A percentile compares a stretch with the other conserved stretches of the same genome.
These are phyloP conservation scores for Leishmania mexicana DNA, from an alignment of 208 protist genomes.

Conservation along the genomic window DNA sequence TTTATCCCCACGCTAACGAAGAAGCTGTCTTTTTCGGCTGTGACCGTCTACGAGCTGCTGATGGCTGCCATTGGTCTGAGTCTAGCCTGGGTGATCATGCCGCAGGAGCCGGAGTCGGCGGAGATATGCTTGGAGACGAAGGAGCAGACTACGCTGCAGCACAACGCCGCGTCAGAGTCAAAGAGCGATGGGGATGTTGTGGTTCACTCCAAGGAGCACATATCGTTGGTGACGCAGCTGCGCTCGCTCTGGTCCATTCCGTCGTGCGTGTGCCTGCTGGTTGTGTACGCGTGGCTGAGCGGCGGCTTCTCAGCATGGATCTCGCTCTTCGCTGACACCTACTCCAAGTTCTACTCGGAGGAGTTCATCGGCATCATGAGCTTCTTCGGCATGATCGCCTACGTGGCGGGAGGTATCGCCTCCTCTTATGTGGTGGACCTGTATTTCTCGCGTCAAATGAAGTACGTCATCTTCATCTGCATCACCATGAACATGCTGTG, in stretches of 20 bases:
- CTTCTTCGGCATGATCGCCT: slow-evolving; percentile 81
- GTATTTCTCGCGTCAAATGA: slow-evolving; percentile 88
- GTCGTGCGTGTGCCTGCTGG: slow-evolving; percentile 77
- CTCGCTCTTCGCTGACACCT: slow-evolving; percentile 82
- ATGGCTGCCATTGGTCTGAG: slow-evolving; percentile 51
- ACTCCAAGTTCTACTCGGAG: slow-evolving; percentile 60
- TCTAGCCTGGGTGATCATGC: slow-evolving; percentile 66
- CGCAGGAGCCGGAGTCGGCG: slow-evolving; percentile 36
- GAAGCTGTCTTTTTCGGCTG: slow-evolving; percentile 47
- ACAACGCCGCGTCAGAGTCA: not conserved
- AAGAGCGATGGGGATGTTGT: slow-evolving; percentile 23
- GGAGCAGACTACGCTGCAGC: slow-evolving; percentile 1
- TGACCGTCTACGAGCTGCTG: slow-evolving; percentile 72
- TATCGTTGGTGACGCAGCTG: slow-evolving; percentile 57
- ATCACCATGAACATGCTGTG: slow-evolving; percentile 78
- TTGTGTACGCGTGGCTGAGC: slow-evolving; percentile 85
- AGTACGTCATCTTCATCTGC: slow-evolving; percentile 90
- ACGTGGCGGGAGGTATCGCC: slow-evolving; percentile 74
- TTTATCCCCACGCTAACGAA: slow-evolving; percentile 72
- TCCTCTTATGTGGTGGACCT: slow-evolving; percentile 81
- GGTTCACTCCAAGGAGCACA: slow-evolving; percentile 39
- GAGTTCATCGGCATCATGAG: slow-evolving; percentile 86
- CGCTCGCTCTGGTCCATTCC: slow-evolving; percentile 50
- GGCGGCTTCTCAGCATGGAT: slow-evolving; percentile 87
- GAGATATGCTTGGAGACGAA: slow-evolving; percentile 10